Evolutionary conservation across 805 yeast genomes (phyloP), one percentile per base, ranked within the genome.

Genomic region (Lachancea nothofagi): DNA sequence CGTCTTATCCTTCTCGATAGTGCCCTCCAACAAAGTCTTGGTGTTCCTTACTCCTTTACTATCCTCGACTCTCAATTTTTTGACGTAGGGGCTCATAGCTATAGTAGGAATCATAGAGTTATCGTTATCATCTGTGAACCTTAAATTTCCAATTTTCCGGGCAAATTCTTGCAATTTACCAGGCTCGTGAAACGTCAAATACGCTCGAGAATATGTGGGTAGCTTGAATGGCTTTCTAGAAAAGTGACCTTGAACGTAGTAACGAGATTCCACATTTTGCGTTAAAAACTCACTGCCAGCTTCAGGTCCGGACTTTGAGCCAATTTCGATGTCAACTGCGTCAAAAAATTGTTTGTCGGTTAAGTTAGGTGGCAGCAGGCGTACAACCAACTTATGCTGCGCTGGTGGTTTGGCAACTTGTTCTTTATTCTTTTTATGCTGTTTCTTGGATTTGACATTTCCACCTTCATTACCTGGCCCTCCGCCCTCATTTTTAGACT

Each of bases 321-420:
- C 38, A 25, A 35, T 7, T 12, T n/a, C 40, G 5, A 3, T 22
- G 23, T 7, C 12, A 9, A 36, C 9, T 3, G 55, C 47, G 12
- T 43, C 45, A 30, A 49, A 44, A 45, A 69, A 70, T 40, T 61
- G 62, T 7, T 49, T 56, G 40, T 62, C 61, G 1, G 59, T 54
- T 38, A 66, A 48, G 36, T 55, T 50, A 2, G 77, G 74, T 9
- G 78, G 78, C 28, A 74, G 50, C n/a, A 63, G 45, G 29, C 78
- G 59, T 4, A 72, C 27, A 7, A 66, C 65, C 5, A 67, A 40
- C 42, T 59, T 65, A 20, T 43, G 32, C 33, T 30, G 40, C 13
- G 42, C 40, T 8, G 35, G 15, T 23, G 35, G 22, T 30, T 27
- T 13, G n/a, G 18, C 18, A 18, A 26, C 27, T n/a, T 29, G 37